phyloP scores from a whole-genome alignment of 306 rosid species.

The Sechiopsis laciniata region DNA sequence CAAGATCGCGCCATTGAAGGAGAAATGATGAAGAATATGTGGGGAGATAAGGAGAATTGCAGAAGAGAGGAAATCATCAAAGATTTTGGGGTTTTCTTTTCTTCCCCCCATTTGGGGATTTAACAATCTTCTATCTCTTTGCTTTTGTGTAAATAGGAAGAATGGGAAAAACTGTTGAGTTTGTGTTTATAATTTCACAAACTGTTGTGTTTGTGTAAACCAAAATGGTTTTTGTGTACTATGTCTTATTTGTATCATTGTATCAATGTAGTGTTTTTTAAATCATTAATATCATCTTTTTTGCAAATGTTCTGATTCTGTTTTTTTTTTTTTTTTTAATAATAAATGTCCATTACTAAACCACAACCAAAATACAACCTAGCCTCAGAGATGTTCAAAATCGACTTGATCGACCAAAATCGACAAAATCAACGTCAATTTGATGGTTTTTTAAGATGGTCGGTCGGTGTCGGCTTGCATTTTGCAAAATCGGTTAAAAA shows the following conservation, averaged over 20 bases:
- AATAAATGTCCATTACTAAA: too few relatives aligned
- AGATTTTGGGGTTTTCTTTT: not conserved
- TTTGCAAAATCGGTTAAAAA: too few relatives aligned
- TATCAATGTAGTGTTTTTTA: not conserved
- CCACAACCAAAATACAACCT: too few relatives aligned
- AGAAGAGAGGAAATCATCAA: not conserved
- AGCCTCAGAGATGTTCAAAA: too few relatives aligned
- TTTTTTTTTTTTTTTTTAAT: too few relatives aligned
- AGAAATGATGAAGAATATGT: not conserved
- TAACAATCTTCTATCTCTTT: not conserved
- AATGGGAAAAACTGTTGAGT: not conserved
- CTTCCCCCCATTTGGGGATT: not conserved
- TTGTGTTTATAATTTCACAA: not conserved
- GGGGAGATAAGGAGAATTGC: not conserved
- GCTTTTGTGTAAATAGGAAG: not conserved
- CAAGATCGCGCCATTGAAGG: constrained; percentile 67
- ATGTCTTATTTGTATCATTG: not conserved
- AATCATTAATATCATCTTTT: too few relatives aligned
- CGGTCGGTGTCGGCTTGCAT: too few relatives aligned
- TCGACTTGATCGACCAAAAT: too few relatives aligned
- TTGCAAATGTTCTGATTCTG: too few relatives aligned
- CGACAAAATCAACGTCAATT: too few relatives aligned
- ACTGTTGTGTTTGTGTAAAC: not conserved
- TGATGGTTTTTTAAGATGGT: too few relatives aligned
- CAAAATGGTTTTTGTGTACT: not conserved